Conservation (phyloP, 257 asterid genomes). For the Jasminum sambac region DNA sequence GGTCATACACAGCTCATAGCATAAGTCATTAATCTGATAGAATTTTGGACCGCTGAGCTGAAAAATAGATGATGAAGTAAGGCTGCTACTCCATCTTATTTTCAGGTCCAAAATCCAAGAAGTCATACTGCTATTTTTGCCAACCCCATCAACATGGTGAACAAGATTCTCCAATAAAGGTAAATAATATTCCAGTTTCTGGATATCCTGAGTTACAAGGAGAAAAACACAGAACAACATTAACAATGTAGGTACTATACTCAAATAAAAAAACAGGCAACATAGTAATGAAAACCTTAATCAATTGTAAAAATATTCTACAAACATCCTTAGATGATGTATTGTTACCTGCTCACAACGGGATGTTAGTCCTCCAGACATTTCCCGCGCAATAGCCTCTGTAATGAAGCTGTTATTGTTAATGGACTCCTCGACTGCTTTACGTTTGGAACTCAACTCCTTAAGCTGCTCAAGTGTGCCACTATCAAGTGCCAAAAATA, state of each 20-base stretch:
- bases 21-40: constrained; percentile 41
- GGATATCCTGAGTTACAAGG: constrained; percentile 46
- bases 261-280: not conserved
- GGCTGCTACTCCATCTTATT: constrained; percentile 62
- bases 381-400: constrained; percentile 70
- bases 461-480: constrained; percentile 60
- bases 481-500: constrained; percentile 39
- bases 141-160: constrained; percentile 27
- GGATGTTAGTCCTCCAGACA: constrained; percentile 73
- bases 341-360: constrained; percentile 50
- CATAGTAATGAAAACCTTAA: not conserved
- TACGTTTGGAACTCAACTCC: constrained; percentile 66
- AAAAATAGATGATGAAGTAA: constrained; percentile 41
- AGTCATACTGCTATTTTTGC: constrained; percentile 19
- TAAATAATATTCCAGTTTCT: constrained; percentile 63
- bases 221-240: constrained; percentile 4
- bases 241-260: not conserved
- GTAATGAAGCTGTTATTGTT: constrained; percentile 44
- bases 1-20: constrained; percentile 56
- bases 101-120: constrained; percentile 43
- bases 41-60: constrained; percentile 35
- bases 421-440: constrained; percentile 52
- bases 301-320: not conserved
- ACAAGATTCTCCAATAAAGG: constrained; percentile 58
- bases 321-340: not conserved